A percentile compares a stretch with the other conserved stretches of the same genome.
These are phyloP conservation scores for Angomonas ambiguus DNA, from an alignment of 208 protist species.

Conservation along the genomic window DNA sequence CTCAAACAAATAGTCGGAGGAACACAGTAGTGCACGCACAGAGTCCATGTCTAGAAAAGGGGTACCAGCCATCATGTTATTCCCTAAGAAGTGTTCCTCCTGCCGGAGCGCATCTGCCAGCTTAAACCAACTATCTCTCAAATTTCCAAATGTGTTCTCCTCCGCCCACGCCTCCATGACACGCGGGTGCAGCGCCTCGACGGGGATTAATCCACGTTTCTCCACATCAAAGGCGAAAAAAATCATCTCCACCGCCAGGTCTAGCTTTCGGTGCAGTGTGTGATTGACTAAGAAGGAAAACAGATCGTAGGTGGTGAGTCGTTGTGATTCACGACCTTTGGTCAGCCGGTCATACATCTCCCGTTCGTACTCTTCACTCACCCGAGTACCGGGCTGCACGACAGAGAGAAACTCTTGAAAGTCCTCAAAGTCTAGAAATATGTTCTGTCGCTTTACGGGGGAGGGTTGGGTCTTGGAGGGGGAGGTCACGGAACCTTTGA, in stretches of 20 bases:
- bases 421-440: slow-evolving; percentile 12
- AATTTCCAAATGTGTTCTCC: slow-evolving; percentile 57
- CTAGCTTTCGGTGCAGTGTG: slow-evolving; percentile 47
- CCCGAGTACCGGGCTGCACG: slow-evolving; percentile 20
- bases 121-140: slow-evolving; percentile 60
- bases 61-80: slow-evolving; percentile 23
- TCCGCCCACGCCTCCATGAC: slow-evolving; percentile 57
- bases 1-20: slow-evolving; percentile 27
- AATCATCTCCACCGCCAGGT: slow-evolving; percentile 51
- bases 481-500: slow-evolving; percentile 17
- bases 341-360: slow-evolving; percentile 23
- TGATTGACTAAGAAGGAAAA: slow-evolving; percentile 59
- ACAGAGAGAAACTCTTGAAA: slow-evolving; percentile 32
- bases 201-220: slow-evolving; percentile 31
- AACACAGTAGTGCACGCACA: slow-evolving; percentile 42
- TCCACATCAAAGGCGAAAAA: slow-evolving; percentile 65
- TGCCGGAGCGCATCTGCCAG: slow-evolving; percentile 40
- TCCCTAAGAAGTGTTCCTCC: slow-evolving; percentile 18
- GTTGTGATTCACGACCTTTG: slow-evolving; percentile 8
- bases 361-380: slow-evolving; percentile 39
- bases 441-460: not conserved
- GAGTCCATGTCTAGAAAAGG: slow-evolving; percentile 24
- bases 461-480: not conserved
- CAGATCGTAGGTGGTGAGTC: slow-evolving; percentile 22
- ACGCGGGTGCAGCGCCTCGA: slow-evolving; percentile 35